A percentile compares a stretch with the other conserved stretches of the same genome.
These are phyloP conservation scores for Umbelopsis vinacea DNA, from an alignment of 192 early-diverging fungal species.

Conservation along the genomic window DNA sequence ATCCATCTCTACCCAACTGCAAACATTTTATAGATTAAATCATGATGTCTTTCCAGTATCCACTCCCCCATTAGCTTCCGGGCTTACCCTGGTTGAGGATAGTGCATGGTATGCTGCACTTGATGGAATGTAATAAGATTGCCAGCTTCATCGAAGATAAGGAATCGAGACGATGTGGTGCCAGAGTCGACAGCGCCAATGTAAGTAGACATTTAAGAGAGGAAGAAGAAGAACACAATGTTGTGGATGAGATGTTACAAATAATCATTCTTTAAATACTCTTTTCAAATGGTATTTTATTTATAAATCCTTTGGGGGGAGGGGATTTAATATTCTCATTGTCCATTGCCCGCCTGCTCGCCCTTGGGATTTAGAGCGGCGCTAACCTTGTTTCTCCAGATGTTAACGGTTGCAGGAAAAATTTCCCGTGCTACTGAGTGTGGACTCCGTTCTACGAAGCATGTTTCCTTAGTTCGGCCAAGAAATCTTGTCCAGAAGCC, in stretches of 20 bases:
- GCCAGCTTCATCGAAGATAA: constrained; percentile 84
- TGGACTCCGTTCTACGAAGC: background rate
- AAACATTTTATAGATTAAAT: background rate
- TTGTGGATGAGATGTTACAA: background rate
- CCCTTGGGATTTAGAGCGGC: background rate
- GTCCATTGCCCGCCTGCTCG: background rate
- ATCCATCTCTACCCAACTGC: constrained; percentile 88
- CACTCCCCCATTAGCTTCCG: too few relatives aligned
- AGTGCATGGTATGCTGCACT: constrained; percentile 77
- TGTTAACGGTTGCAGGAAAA: background rate
- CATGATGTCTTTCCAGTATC: too few relatives aligned
- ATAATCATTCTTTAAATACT: background rate
- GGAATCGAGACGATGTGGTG: constrained; percentile 88
- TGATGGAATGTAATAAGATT: constrained; percentile 73
- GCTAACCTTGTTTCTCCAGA: constrained; percentile 15
- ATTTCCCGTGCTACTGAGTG: constrained; percentile 16
- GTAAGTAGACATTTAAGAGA: constrained; percentile 51
- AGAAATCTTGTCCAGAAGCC: constrained; percentile 16
- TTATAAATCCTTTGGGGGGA: too few relatives aligned
- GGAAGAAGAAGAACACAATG: background rate
- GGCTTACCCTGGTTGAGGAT: constrained; percentile 72
- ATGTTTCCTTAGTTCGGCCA: background rate
- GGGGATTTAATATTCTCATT: background rate
- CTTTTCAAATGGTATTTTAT: background rate
- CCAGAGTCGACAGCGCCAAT: constrained; percentile 93